Base-by-base conservation (phyloP, 2,329 filamentous ascomycete genomes). In the Colletotrichum liaoningense region DNA sequence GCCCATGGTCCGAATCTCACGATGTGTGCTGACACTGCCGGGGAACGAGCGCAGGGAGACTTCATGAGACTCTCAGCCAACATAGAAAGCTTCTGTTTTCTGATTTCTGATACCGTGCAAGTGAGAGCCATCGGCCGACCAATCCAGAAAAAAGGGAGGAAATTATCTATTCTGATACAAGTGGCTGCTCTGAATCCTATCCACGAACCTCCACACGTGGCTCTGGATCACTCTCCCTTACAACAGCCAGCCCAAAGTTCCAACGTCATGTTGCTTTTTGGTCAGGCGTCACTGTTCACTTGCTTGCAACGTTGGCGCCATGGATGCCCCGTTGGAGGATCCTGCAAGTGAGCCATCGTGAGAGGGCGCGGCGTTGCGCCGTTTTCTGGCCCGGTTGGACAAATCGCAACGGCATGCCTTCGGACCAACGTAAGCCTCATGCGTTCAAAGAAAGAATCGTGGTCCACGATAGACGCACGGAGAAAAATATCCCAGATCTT, bases 331-430 rank as follows among this genome's bases (percentile, higher is more conserved):
- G 7, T 12, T 7, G 35, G 6, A 28, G 28, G 28, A 30, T n/a
- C 14, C 54, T 14, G 38, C 22, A 28, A 38, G 14, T 28, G 58
- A 54, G 28, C 33, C n/a, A 54, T 52, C 16, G 46, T 42, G 26
- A 35, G 26, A 26, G 24, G 11, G 19, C 30, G 24, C 49, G 3
- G 46, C 2, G 52, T 38, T 5, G n/a, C 19, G 5, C 12, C 19
- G n/a, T 16, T 2, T 58, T 24, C 12, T 19, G 14, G 26, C 24
- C 28, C 22, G 19, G 19, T 14, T 57, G 22, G 19, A 30, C 16
- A n/a, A 28, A 73, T 54, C 66, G 28, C 35, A 3, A 16, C 67
- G 67, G 70, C 28, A 49, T 56, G 70, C 60, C 70, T 66, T 62
- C 67, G 60, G 70, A 16, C 33, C 8, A 38, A 73, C 46, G 8